These are phyloP conservation scores for Cercospora sesami DNA, from an alignment of 2,329 filamentous ascomycete genomes.

Conservation along the genomic window DNA sequence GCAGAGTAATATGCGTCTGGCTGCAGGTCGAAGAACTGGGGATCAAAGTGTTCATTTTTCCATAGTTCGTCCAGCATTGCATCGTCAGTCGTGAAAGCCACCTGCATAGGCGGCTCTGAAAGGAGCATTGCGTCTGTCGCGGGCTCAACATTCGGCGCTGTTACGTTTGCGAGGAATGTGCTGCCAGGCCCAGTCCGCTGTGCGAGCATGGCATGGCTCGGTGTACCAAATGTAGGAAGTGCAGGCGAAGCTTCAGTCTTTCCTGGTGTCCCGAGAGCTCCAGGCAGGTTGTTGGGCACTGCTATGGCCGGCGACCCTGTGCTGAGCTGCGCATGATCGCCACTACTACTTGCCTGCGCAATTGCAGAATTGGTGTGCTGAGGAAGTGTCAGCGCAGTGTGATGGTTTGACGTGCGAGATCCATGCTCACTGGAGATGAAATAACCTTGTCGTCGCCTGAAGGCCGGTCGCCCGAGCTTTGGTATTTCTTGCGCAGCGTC, in stretches of 20 bases:
- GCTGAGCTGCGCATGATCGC: background rate
- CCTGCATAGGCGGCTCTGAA: constrained; percentile 17
- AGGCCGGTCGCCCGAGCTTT: constrained; percentile 20
- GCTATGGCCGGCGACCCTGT: constrained; percentile 6
- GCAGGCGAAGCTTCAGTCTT: background rate
- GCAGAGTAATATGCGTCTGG: constrained; percentile 35
- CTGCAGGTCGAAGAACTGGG: constrained; percentile 37
- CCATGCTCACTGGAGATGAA: constrained; percentile 5
- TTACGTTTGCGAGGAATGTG: background rate
- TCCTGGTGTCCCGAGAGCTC: background rate
- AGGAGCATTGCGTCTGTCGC: constrained; percentile 22
- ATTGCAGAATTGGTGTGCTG: background rate
- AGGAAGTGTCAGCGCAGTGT: background rate
- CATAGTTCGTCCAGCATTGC: constrained; percentile 27
- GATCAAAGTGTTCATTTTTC: constrained; percentile 33
- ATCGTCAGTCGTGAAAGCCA: constrained; percentile 24
- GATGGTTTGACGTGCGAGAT: background rate
- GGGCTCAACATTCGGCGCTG: constrained; percentile 14
- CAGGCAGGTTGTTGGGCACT: background rate
- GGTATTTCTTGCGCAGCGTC: constrained; percentile 37
- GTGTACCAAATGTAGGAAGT: background rate
- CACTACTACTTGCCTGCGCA: background rate
- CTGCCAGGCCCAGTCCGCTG: background rate
- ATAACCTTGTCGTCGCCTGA: constrained; percentile 18
- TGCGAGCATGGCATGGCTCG: background rate